Conservation (phyloP, 2,329 filamentous ascomycete species). For the Aspergillus fijiensis region DNA sequence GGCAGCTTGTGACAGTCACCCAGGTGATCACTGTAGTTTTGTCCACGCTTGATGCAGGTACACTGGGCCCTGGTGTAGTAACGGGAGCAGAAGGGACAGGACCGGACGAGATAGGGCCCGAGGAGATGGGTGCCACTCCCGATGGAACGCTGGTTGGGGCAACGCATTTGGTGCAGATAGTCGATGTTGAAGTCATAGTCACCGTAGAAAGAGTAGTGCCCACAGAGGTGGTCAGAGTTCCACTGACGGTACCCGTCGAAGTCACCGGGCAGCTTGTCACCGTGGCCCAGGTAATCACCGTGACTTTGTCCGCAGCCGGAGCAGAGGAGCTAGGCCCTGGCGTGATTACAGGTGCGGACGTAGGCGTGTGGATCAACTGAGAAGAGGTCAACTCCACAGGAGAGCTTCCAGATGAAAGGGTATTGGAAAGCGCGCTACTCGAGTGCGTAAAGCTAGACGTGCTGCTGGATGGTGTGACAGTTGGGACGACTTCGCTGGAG, state of each 20-base stretch:
- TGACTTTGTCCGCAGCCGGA: conserved; percentile 21
- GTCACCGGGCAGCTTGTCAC: conserved; percentile 35
- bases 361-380: conserved; percentile 13
- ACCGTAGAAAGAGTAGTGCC: conserved; percentile 58
- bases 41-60: neutral
- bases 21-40: conserved; percentile 18
- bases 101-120: neutral
- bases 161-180: conserved; percentile 25
- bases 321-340: conserved; percentile 10
- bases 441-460: neutral
- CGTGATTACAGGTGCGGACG: conserved; percentile 5
- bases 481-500: neutral
- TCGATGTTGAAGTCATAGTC: conserved; percentile 29
- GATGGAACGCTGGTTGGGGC: neutral
- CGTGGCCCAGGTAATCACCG: conserved; percentile 30
- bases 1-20: conserved; percentile 14
- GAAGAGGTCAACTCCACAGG: conserved; percentile 15
- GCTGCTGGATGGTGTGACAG: neutral
- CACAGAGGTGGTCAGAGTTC: conserved; percentile 52
- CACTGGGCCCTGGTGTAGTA: conserved; percentile 2
- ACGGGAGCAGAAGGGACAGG: neutral
- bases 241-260: conserved; percentile 40
- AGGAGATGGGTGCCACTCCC: conserved; percentile 16
- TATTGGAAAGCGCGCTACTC: neutral
- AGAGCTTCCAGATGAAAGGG: conserved; percentile 13